Evolutionary conservation across 2,329 filamentous ascomycete genomes (phyloP).

Genomic region (Septoria linicola): DNA sequence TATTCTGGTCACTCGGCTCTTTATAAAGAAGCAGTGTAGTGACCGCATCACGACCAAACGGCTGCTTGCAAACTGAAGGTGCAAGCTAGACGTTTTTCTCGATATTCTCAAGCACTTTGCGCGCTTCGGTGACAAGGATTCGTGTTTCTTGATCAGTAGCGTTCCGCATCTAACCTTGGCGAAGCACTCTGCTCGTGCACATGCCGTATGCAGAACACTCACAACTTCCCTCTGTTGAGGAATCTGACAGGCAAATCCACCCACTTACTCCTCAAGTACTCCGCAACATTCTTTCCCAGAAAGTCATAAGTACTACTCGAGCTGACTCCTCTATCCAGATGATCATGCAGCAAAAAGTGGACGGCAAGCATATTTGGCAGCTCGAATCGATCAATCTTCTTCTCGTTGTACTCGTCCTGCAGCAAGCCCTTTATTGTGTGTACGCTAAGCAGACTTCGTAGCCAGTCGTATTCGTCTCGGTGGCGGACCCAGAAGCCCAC

Average conservation of each 20-base stretch:
- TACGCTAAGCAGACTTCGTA: constrained; percentile 32
- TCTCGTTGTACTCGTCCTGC: constrained; percentile 37
- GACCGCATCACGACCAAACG: too few species aligned
- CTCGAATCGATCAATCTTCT: constrained; percentile 39
- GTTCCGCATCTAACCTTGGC: too few species aligned
- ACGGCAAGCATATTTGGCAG: constrained; percentile 37
- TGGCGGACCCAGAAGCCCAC: constrained; percentile 45
- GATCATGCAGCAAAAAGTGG: constrained; percentile 38
- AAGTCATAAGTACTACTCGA: constrained; percentile 36
- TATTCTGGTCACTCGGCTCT: too few species aligned
- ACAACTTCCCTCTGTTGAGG: constrained; percentile 35
- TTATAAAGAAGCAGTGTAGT: too few species aligned
- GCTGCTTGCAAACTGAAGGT: too few species aligned
- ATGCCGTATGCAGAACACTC: too few species aligned
- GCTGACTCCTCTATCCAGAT: constrained; percentile 38
- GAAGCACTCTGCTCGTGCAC: too few species aligned
- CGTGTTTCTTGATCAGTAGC: too few species aligned
- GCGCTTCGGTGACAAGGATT: too few species aligned
- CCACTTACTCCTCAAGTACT: constrained; percentile 34
- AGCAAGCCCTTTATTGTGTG: constrained; percentile 33
- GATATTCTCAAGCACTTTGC: too few species aligned
- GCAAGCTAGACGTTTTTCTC: too few species aligned
- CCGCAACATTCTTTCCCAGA: constrained; percentile 38
- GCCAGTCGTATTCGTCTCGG: constrained; percentile 38
- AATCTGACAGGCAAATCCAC: constrained; percentile 37